These are phyloP conservation scores for Ophiostoma sp. DNA, from an alignment of 2,329 filamentous ascomycete genomes.

Conservation along the genomic window DNA sequence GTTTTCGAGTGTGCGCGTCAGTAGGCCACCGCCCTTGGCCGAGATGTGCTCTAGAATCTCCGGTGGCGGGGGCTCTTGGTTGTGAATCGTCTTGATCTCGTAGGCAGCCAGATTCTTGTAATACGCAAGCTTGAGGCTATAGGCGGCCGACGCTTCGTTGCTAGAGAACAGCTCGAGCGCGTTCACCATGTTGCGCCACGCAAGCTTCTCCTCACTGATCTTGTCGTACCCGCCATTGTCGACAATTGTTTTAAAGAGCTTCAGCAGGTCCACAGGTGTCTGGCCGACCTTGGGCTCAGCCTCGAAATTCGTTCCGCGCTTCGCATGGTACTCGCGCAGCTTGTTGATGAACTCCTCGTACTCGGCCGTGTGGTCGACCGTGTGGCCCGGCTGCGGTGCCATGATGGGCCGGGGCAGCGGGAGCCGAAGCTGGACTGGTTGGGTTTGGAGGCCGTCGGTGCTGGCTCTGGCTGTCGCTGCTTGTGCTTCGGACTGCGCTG, in stretches of 20 bases:
- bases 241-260: slow-evolving; percentile 72
- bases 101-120: slow-evolving; percentile 86
- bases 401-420: slow-evolving; percentile 24
- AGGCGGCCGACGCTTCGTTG: slow-evolving; percentile 77
- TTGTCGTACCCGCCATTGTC: slow-evolving; percentile 80
- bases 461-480: not conserved
- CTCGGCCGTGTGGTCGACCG: slow-evolving; percentile 59
- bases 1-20: slow-evolving; percentile 73
- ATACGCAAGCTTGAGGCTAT: slow-evolving; percentile 79
- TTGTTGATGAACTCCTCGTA: slow-evolving; percentile 74
- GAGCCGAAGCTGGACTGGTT: too few species aligned
- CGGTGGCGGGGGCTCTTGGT: slow-evolving; percentile 75
- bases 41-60: slow-evolving; percentile 85
- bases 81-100: slow-evolving; percentile 73
- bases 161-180: slow-evolving; percentile 69
- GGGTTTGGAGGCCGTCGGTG: not conserved
- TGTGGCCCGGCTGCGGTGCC: slow-evolving; percentile 35
- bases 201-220: slow-evolving; percentile 74
- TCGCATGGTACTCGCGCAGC: slow-evolving; percentile 66
- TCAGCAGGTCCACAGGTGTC: slow-evolving; percentile 68
- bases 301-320: slow-evolving; percentile 73
- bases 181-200: slow-evolving; percentile 73
- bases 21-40: slow-evolving; percentile 74
- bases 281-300: slow-evolving; percentile 74
- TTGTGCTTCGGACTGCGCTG: not conserved